A percentile compares a stretch with the other conserved stretches of the same genome.
phyloP scores from a whole-genome alignment of 129 eudicot species.

The Centrapalus pauciflorus region DNA sequence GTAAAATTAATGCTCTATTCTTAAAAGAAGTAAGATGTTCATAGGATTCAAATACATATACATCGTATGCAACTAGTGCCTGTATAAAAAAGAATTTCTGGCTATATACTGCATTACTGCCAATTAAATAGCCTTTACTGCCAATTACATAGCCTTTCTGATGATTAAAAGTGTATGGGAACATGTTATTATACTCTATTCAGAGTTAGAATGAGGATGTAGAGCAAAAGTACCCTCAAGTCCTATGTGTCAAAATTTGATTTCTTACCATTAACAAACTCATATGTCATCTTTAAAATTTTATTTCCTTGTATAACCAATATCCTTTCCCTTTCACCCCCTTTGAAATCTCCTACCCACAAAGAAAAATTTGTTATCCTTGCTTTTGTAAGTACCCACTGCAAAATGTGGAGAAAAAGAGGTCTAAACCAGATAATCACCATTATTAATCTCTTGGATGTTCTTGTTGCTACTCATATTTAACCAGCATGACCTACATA shows the following conservation, averaged over 20 bases:
- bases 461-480: not conserved
- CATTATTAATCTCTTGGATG: not conserved
- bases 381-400: slow-evolving; percentile 11
- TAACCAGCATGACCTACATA: not conserved
- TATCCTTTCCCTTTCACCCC: not conserved
- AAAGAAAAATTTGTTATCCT: not conserved
- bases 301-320: not conserved
- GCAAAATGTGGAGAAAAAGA: not conserved
- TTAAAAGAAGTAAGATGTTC: slow-evolving; percentile 2
- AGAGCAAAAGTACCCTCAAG: not conserved
- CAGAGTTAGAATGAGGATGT: not conserved
- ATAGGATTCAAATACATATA: not conserved
- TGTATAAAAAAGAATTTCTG: not conserved
- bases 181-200: not conserved
- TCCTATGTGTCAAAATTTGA: not conserved
- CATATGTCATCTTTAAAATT: not conserved
- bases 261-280: not conserved
- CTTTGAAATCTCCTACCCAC: not conserved
- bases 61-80: slow-evolving; percentile 6
- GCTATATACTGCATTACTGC: slow-evolving; percentile 9
- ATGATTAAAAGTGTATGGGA: not conserved
- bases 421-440: not conserved
- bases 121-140: not conserved
- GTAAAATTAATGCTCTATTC: not conserved
- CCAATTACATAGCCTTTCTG: not conserved